A percentile compares a stretch with the other conserved stretches of the same genome.
Evolutionary conservation across 805 yeast species (phyloP).

Genomic region (Metschnikowia noctiluminum): DNA sequence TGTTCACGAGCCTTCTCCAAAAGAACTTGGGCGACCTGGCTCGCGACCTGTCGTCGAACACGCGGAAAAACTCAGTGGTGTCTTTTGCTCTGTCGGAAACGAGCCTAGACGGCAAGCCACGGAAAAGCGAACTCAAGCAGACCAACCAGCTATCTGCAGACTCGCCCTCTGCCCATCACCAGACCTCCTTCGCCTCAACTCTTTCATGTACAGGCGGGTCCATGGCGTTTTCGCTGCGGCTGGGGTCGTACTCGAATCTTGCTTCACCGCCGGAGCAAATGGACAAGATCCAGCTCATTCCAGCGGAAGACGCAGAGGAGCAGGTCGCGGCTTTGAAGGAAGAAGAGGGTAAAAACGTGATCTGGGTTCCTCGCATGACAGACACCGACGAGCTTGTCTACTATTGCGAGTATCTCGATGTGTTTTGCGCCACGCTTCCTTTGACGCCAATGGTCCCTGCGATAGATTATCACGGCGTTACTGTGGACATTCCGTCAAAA

Average conservation of each 20-base stretch:
- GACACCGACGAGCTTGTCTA: slow-evolving; percentile 53
- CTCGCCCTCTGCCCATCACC: slow-evolving; percentile 7
- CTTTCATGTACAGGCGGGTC: slow-evolving; percentile 8
- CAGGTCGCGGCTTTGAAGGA: slow-evolving; percentile 23
- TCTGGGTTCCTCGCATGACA: slow-evolving; percentile 63
- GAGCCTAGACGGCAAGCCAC: slow-evolving; percentile 20
- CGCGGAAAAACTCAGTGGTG: slow-evolving; percentile 47
- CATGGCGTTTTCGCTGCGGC: slow-evolving; percentile 1
- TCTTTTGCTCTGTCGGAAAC: slow-evolving; percentile 48
- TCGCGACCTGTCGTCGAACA: slow-evolving; percentile 30
- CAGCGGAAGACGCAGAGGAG: slow-evolving; percentile 29
- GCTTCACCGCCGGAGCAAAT: slow-evolving; percentile 15
- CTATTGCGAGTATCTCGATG: slow-evolving; percentile 57
- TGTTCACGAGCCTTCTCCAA: slow-evolving; percentile 36
- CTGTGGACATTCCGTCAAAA: slow-evolving; percentile 26
- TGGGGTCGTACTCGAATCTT: slow-evolving; percentile 9
- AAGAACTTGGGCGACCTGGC: slow-evolving; percentile 33
- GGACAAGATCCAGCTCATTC: slow-evolving; percentile 15
- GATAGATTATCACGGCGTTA: slow-evolving; percentile 17
- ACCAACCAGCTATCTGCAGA: not conserved
- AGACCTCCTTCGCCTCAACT: slow-evolving; percentile 12
- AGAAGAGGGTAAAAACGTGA: slow-evolving; percentile 20
- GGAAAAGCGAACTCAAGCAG: slow-evolving; percentile 2
- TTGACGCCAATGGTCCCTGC: slow-evolving; percentile 26
- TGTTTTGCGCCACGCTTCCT: slow-evolving; percentile 60